Percentiles rank a stretch among this genome's conserved stretches.
These are phyloP conservation scores for Cutaneotrichosporon dermatis DNA, from an alignment of 1,284 basidiomycete genomes.

Conservation along the genomic window DNA sequence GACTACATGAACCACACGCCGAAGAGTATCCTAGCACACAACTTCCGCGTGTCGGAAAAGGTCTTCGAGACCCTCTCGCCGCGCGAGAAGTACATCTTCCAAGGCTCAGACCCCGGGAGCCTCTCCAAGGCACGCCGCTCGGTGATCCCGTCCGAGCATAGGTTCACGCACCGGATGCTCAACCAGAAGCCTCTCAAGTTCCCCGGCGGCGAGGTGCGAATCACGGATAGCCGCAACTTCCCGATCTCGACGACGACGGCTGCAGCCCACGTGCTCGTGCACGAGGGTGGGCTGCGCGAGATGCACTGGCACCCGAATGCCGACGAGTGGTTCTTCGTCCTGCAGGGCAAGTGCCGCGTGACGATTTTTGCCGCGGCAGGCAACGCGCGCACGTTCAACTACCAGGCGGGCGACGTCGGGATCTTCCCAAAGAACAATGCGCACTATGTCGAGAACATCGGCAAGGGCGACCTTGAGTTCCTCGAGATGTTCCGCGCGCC, in stretches of 20 bases:
- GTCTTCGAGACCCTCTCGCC: slow-evolving; percentile 52
- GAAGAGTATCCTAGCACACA: slow-evolving; percentile 63
- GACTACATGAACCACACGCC: slow-evolving; percentile 57
- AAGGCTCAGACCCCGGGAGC: slow-evolving; percentile 37
- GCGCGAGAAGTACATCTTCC: slow-evolving; percentile 63
- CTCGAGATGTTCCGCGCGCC: slow-evolving; percentile 63
- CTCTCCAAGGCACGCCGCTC: slow-evolving; percentile 13
- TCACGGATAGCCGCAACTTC: slow-evolving; percentile 61
- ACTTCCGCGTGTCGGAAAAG: slow-evolving; percentile 58
- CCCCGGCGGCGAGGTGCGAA: slow-evolving; percentile 60
- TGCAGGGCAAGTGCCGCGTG: slow-evolving; percentile 57
- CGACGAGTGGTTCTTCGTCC: slow-evolving; percentile 40
- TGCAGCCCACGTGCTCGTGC: slow-evolving; percentile 63
- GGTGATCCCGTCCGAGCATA: slow-evolving; percentile 16
- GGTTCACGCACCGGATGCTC: slow-evolving; percentile 33
- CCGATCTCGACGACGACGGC: slow-evolving; percentile 58
- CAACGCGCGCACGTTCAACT: slow-evolving; percentile 65
- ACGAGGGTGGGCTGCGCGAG: slow-evolving; percentile 62
- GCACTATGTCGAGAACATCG: slow-evolving; percentile 68
- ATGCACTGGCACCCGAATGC: slow-evolving; percentile 67
- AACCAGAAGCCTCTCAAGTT: slow-evolving; percentile 48
- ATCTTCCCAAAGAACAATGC: slow-evolving; percentile 54
- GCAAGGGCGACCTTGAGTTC: slow-evolving; percentile 60
- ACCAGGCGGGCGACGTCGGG: slow-evolving; percentile 62
- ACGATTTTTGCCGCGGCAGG: slow-evolving; percentile 61